Evolutionary conservation across 257 asterid species (phyloP).

Genomic region (Galeopsis tetrahit): DNA sequence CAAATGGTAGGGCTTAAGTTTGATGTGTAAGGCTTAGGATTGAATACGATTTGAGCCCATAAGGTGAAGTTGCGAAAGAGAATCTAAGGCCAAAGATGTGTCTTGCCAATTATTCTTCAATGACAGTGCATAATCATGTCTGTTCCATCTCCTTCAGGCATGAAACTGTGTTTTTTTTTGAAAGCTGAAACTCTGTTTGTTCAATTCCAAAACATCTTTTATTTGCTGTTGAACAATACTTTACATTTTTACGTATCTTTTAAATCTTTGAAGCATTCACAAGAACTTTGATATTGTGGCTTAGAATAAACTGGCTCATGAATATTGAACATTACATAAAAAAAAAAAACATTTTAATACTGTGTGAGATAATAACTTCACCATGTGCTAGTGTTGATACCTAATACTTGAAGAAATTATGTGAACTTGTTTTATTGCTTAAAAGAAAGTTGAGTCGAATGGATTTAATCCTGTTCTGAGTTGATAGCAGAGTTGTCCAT

Average conservation of each 20-base stretch:
- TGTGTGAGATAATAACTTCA: not conserved
- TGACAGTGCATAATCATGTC: too few species aligned
- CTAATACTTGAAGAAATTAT: not conserved
- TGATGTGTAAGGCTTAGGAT: too few species aligned
- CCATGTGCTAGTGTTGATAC: slow-evolving; percentile 5
- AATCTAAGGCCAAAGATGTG: too few species aligned
- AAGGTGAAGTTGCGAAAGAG: too few species aligned
- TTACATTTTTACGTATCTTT: not conserved
- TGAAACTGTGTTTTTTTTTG: too few species aligned
- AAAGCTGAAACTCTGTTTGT: not conserved
- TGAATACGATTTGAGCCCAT: too few species aligned
- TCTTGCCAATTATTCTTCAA: too few species aligned
- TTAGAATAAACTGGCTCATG: not conserved
- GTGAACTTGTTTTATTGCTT: not conserved
- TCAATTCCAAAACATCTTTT: not conserved
- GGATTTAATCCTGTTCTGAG: not conserved
- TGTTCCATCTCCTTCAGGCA: too few species aligned
- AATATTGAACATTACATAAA: not conserved
- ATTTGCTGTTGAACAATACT: not conserved
- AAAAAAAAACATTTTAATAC: not conserved
- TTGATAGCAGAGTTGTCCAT: slow-evolving; percentile 1
- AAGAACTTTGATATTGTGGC: not conserved
- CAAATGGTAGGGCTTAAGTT: too few species aligned
- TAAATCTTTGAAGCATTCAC: not conserved
- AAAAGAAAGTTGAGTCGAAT: not conserved